Evolutionary conservation across 179 eudicot genomes (phyloP), one percentile per base, ranked within the genome.

Genomic region (Silene coronaria): DNA sequence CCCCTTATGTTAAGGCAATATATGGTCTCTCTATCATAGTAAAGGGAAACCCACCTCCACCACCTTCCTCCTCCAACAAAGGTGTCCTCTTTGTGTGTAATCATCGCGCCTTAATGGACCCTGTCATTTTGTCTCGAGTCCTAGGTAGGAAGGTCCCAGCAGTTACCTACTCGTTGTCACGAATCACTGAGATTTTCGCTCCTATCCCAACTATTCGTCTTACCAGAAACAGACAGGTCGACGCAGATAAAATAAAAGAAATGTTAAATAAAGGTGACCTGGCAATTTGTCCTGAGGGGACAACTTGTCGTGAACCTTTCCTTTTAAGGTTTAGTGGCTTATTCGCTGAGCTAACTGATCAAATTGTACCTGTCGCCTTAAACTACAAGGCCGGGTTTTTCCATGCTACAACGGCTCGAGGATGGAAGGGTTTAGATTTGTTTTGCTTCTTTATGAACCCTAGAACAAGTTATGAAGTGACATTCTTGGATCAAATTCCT

Each of bases 311-410:
- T 22, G 97, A 91, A 67, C 95, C 95, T 0, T 91, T 91, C 58
- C 84, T 91, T 1, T 68, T 91, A 58, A 80, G 97, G 30, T 91
- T 91, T 36, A 87, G 91, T 32, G 89, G 87, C 1, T 87, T 88
- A 9, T 91, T 91, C n/a, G 95, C 95, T 2, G 95, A 91, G 71
- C 71, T 91, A 30, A 90, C 97, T 0, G 92, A 91, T 53, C 79
- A 84, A 32, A 91, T 91, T n/a, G 92, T 90, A 14, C 95, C 97
- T 0, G 95, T 90, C 22, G 97, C 97, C 9, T 84, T 90, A 83
- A 87, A 91, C 34, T 90, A 87, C 42, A 75, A 88, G 67, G 89
- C 84, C 1, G 87, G 90, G 45, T 78, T 90, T 65, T 91, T 91
- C 69, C 89, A 90, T 38, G 89, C 88, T 3, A 91, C 95, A 1